Conservation (phyloP, 2,329 filamentous ascomycete species). For the Aspergillus udagawae region DNA sequence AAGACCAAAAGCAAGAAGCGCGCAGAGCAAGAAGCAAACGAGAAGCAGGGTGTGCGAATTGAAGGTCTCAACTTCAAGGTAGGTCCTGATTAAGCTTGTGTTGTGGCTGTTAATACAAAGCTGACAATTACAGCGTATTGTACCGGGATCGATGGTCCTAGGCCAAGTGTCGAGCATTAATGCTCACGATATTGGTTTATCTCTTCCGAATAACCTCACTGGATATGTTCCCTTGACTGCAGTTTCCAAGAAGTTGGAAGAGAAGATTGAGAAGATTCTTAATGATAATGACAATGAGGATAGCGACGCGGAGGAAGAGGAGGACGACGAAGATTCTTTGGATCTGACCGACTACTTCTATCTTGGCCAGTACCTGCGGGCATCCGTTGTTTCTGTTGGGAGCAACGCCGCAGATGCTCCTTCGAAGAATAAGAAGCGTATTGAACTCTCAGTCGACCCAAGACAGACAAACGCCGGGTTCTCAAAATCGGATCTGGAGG, state of each 20-base stretch:
- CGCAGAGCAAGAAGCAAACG: constrained; percentile 46
- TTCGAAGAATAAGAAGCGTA: constrained; percentile 69
- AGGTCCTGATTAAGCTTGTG: constrained; percentile 23
- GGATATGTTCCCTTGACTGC: constrained; percentile 89
- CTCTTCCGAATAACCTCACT: constrained; percentile 86
- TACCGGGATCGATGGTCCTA: constrained; percentile 80
- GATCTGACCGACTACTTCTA: constrained; percentile 72
- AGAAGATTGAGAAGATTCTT: constrained; percentile 65
- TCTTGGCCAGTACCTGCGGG: constrained; percentile 83
- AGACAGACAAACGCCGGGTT: constrained; percentile 73
- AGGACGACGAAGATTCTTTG: constrained; percentile 54
- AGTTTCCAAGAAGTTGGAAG: constrained; percentile 76
- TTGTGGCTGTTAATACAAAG: constrained; percentile 7
- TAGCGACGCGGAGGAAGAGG: constrained; percentile 53
- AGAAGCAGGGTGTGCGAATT: constrained; percentile 62
- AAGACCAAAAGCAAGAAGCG: constrained; percentile 47
- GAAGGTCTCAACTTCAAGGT: constrained; percentile 90
- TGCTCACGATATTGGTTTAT: constrained; percentile 70
- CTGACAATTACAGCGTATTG: constrained; percentile 62
- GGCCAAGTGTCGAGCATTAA: constrained; percentile 82
- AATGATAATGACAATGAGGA: constrained; percentile 58
- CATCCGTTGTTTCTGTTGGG: constrained; percentile 73
- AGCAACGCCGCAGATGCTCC: constrained; percentile 49
- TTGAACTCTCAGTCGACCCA: constrained; percentile 83
- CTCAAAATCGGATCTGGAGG: constrained; percentile 66